Conservation (phyloP, 495 filamentous ascomycete species). For the Penicillium paradoxum region DNA sequence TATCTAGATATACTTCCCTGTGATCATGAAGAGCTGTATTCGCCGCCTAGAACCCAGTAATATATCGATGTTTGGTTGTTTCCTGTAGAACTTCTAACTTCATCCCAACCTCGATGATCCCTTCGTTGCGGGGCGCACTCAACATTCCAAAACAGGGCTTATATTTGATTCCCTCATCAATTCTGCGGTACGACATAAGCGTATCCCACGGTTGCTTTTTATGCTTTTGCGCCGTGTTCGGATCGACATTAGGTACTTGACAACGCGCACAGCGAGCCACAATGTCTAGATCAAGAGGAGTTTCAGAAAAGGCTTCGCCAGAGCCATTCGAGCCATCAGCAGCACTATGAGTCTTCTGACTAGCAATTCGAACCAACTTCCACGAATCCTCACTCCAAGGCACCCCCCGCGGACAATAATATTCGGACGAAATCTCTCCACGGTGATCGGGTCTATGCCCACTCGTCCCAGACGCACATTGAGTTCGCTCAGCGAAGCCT, state of each 20-base stretch:
- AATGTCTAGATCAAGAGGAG: constrained; percentile 47
- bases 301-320: neutral
- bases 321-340: neutral
- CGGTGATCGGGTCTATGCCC: constrained; percentile 30
- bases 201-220: constrained; percentile 70
- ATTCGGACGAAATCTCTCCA: constrained; percentile 77
- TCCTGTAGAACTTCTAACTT: constrained; percentile 49
- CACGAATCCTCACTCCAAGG: constrained; percentile 75
- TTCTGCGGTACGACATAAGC: constrained; percentile 61
- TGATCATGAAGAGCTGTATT: neutral
- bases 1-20: neutral
- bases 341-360: neutral
- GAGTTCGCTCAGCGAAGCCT: constrained; percentile 42
- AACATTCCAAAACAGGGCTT: constrained; percentile 84
- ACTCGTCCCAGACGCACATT: constrained; percentile 23
- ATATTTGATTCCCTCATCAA: constrained; percentile 68
- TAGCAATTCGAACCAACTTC: constrained; percentile 62
- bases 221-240: constrained; percentile 63
- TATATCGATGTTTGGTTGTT: constrained; percentile 56
- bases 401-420: constrained; percentile 64
- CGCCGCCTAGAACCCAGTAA: constrained; percentile 31
- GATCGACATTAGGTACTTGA: constrained; percentile 82
- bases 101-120: constrained; percentile 50
- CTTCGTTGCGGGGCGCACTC: constrained; percentile 56
- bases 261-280: constrained; percentile 73